Evolutionary conservation across 2,329 filamentous ascomycete genomes (phyloP).

Genomic region (Fusarium tuaranense): DNA sequence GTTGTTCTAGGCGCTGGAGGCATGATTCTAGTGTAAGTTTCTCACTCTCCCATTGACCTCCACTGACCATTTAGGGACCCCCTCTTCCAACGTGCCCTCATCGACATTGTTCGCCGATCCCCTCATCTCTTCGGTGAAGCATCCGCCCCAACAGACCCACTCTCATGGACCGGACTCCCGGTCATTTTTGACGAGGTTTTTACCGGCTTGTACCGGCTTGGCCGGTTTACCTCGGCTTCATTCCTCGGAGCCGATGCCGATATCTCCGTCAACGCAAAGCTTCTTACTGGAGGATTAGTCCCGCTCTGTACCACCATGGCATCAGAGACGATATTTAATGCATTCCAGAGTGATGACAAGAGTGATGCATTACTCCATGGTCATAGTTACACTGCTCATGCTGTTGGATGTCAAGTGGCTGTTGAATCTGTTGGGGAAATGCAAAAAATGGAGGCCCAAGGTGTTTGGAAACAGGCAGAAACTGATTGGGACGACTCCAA

Average conservation of each 20-base stretch:
- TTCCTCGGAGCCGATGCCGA: constrained; percentile 78
- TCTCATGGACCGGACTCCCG: constrained; percentile 78
- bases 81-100: constrained; percentile 80
- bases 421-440: constrained; percentile 73
- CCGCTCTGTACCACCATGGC: constrained; percentile 83
- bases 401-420: constrained; percentile 83
- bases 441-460: constrained; percentile 65
- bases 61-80: constrained; percentile 69
- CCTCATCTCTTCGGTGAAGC: constrained; percentile 63
- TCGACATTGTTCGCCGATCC: constrained; percentile 72
- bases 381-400: constrained; percentile 88
- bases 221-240: constrained; percentile 75
- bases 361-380: constrained; percentile 84
- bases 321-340: constrained; percentile 77
- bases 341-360: constrained; percentile 79
- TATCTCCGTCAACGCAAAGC: constrained; percentile 84
- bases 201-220: constrained; percentile 85
- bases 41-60: constrained; percentile 7
- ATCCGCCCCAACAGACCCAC: constrained; percentile 27
- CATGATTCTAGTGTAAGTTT: constrained; percentile 80
- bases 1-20: constrained; percentile 85
- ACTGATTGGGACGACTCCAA: constrained; percentile 21
- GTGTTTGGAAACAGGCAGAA: constrained; percentile 62
- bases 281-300: constrained; percentile 83
- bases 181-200: constrained; percentile 90